Base-by-base conservation (phyloP, 306 rosid genomes). In the Morella rubra region DNA sequence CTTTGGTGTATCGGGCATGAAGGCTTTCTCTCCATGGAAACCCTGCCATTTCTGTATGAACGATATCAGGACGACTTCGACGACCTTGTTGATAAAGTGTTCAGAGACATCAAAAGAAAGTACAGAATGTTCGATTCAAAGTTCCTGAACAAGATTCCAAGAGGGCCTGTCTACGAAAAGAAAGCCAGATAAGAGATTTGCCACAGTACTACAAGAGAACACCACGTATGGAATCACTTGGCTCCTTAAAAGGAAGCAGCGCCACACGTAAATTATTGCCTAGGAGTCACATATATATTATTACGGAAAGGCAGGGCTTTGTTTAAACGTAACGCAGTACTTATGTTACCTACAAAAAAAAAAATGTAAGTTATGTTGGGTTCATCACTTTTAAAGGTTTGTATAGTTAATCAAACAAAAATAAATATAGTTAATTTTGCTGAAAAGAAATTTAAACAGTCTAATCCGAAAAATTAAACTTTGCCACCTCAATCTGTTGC, bases 141-240 rank as follows among this genome's bases (percentile, higher is more conserved):
- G 73, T 86, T 85, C 68, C 90, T 91, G 86, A 88, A 82, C 83
- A 90, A 84, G 81, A 90, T 91, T 73, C 98, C 98, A 18, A 86
- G 96, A 85, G 97, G 93, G 37, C 88, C 97, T 9, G 81, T 84
- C 60, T 87, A 91, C 64, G 92, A 84, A 19, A 89, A 87, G 89
- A 90, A 91, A 82, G 40, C 7, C 73, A 76, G 82, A 79, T 93
- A 74, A 85, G 78, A 32, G 37, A 32, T 32, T 32, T 32, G 37
- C 37, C 37, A 32, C 37, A 32, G 37, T 32, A 32, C 37, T 32
- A 32, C 3, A 32, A 2, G 37, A 32, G 37, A 32, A 3, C 3
- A 32, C 2, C 37, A 32, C 2, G 37, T 32, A 32, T 32, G 37
- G 37, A 32, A 32, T 32, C 37, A 32, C 37, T 32, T 32, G 37